phyloP scores from a whole-genome alignment of 148 eudicot species.

The Diospyros lotus region DNA sequence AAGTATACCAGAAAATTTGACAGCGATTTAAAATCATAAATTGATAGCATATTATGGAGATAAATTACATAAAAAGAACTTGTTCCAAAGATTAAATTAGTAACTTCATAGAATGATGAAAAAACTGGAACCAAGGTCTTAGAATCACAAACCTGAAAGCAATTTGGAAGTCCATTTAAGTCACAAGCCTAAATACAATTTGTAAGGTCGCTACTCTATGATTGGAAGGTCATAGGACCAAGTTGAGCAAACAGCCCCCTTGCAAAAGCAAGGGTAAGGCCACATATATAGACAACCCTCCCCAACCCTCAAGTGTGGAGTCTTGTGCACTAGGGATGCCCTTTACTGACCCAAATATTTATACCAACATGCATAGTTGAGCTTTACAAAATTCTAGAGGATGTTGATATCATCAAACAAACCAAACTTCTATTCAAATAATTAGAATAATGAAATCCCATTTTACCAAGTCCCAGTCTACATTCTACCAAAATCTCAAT shows the following conservation, averaged over 20 bases:
- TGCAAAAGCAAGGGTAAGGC: too few species aligned
- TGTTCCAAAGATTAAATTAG: too few species aligned
- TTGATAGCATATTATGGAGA: not conserved
- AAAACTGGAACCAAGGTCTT: conserved; percentile 4
- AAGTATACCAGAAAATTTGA: too few species aligned
- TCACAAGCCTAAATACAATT: not conserved
- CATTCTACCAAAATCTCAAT: too few species aligned
- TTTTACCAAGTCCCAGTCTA: not conserved
- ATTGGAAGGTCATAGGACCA: too few species aligned
- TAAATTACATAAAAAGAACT: too few species aligned
- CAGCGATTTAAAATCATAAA: not conserved
- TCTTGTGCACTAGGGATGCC: too few species aligned
- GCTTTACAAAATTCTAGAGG: not conserved
- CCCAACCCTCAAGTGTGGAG: too few species aligned
- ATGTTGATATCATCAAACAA: not conserved
- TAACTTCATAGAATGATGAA: too few species aligned
- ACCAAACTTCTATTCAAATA: not conserved
- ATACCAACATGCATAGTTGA: not conserved
- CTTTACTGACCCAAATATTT: not conserved
- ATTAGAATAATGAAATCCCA: not conserved
- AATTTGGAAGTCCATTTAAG: conserved; percentile 1
- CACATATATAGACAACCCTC: too few species aligned
- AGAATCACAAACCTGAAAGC: not conserved
- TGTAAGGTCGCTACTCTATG: too few species aligned
- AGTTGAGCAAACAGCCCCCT: too few species aligned